phyloP scores from a whole-genome alignment of 2,329 filamentous ascomycete genomes.

The Aspergillus aculeatus region DNA sequence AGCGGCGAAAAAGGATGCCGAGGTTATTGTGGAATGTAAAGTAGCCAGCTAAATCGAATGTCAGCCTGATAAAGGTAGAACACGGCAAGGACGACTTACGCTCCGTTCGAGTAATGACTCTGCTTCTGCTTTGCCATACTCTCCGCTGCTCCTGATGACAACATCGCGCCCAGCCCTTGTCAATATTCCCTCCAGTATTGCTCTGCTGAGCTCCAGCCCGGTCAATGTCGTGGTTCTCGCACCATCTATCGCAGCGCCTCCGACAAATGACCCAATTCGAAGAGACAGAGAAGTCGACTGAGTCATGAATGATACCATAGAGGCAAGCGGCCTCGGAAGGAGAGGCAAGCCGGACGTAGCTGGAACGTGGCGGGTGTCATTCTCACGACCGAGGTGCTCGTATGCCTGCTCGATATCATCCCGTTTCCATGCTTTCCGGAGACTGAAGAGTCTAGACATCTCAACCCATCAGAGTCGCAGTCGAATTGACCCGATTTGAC shows the following conservation, averaged over 20 bases:
- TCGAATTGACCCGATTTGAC: conserved; percentile 2
- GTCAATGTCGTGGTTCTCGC: conserved; percentile 46
- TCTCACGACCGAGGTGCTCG: conserved; percentile 4
- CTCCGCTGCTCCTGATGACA: conserved; percentile 48
- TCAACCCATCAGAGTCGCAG: conserved; percentile 14
- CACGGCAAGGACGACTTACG: conserved; percentile 31
- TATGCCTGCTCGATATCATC: conserved; percentile 8
- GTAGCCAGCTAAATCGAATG: conserved; percentile 37
- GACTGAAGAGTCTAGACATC: conserved; percentile 21
- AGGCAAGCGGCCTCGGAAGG: conserved; percentile 45
- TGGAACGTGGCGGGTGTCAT: conserved; percentile 24
- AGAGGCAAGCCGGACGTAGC: conserved; percentile 37
- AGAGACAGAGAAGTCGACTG: conserved; percentile 47
- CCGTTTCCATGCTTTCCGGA: conserved; percentile 15
- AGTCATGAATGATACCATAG: conserved; percentile 44
- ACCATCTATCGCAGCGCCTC: conserved; percentile 45
- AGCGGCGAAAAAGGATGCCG: conserved; percentile 48
- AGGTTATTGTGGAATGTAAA: conserved; percentile 47
- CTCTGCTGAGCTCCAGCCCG: conserved; percentile 45
- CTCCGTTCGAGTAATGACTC: conserved; percentile 48
- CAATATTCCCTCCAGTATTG: conserved; percentile 46
- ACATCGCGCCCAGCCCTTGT: conserved; percentile 47
- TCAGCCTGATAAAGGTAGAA: conserved; percentile 10
- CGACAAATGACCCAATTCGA: conserved; percentile 45
- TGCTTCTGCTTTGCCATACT: conserved; percentile 41